Percentiles rank a stretch among this genome's conserved stretches.
phyloP scores from a whole-genome alignment of 2,329 filamentous ascomycete species.

The Arthrinium phaeospermum region DNA sequence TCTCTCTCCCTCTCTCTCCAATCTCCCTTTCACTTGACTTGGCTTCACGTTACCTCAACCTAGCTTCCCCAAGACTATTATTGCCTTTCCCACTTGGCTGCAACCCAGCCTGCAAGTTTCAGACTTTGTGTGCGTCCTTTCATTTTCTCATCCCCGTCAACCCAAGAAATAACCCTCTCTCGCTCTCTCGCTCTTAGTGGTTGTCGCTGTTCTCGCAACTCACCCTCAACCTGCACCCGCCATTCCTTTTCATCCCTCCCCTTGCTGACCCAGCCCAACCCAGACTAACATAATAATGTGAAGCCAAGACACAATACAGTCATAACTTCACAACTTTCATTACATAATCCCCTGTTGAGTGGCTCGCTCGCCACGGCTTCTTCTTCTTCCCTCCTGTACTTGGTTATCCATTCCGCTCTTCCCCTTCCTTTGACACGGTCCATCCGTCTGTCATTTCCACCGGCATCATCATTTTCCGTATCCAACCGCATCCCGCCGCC shows the following conservation, averaged over 20 bases:
- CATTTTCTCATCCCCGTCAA: not conserved
- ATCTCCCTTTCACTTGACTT: constrained; percentile 18
- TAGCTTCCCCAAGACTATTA: not conserved
- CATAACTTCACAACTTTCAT: constrained; percentile 1
- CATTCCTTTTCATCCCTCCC: not conserved
- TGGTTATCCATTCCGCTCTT: constrained; percentile 4
- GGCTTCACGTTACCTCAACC: not conserved
- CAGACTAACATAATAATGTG: not conserved
- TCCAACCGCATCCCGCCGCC: not conserved
- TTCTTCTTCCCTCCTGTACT: constrained; percentile 14
- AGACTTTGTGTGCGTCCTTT: not conserved
- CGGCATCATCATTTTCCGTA: not conserved
- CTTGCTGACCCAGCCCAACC: constrained; percentile 7
- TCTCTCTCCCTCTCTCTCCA: constrained; percentile 35
- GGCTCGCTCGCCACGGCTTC: not conserved
- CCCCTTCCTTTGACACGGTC: not conserved
- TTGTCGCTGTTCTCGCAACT: not conserved
- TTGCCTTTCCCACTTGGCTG: not conserved
- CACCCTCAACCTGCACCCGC: not conserved
- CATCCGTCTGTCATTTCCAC: not conserved
- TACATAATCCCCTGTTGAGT: not conserved
- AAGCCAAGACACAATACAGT: constrained; percentile 11
- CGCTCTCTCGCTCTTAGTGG: not conserved
- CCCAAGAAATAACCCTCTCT: not conserved
- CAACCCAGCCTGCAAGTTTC: not conserved